Evolutionary conservation across 1,139 yeast species (phyloP), one percentile per base, ranked within the genome.

Genomic region (Geotrichum histeridarum): DNA sequence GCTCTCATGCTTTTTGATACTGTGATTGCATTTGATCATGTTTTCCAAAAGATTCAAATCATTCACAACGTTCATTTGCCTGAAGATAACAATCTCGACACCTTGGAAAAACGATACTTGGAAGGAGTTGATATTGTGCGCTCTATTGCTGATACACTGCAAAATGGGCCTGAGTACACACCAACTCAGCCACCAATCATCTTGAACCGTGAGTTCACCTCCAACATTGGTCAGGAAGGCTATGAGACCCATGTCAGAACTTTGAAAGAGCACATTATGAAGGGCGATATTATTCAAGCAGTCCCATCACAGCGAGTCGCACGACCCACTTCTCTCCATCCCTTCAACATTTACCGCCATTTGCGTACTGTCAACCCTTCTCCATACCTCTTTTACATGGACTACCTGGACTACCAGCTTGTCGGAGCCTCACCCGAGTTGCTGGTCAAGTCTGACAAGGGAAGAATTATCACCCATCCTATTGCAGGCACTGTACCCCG

Each of bases 391-490:
- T 93, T 93, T 69, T 93, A 90, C 72, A 84, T 93, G 61, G 98
- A 93, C 70, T 85, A 87, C 66, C 68, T 87, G 56, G 97, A 89
- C 62, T 93, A 93, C 75, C 96, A 91, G 70, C 81, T 93, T 53
- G 93, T 93, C 55, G 99, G 99, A 44, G 99, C 99, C 0, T 89
- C 97, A 17, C 99, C 99, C 1, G 99, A 93, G 69, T 75, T 91
- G 57, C 76, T 93, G 54, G 98, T 93, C 54, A 88, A 88, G 70
- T 77, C 88, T 2, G 97, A 90, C 63, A 77, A 83, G 44, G 83
- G 86, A 60, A 82, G 87, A 63, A 81, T 93, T 35, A 79, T 91
- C 48, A 93, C 98, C 4, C 98, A 93, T 70, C 99, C 99, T 31
- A 93, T 93, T 68, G 99, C 99, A 1, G 99, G 99, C 52, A 93